Conservation (phyloP, 208 protist genomes). For the Acanthamoeba triangularis region DNA sequence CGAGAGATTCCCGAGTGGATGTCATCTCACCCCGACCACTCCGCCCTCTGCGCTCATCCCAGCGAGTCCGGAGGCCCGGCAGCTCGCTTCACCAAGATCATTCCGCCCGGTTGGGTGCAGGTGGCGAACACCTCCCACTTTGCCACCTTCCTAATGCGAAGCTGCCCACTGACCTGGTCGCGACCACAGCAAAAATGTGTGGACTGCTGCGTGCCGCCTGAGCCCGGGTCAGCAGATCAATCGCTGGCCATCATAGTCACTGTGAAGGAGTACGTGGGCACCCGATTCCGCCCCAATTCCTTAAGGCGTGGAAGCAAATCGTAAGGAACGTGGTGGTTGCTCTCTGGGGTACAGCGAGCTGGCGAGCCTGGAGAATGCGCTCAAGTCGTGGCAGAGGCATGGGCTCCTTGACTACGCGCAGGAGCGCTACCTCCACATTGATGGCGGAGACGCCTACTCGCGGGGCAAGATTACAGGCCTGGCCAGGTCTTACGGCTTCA, state of each 20-base stretch:
- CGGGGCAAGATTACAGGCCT: neutral
- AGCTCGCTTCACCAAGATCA: constrained; percentile 8
- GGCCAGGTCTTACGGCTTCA: neutral
- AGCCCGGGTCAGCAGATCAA: neutral
- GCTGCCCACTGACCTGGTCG: neutral
- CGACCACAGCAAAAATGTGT: constrained; percentile 16
- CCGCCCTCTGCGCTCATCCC: neutral
- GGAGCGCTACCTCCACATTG: constrained; percentile 24
- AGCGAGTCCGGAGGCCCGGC: neutral
- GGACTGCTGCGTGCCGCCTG: constrained; percentile 32
- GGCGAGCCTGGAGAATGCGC: constrained; percentile 9
- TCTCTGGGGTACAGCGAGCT: neutral
- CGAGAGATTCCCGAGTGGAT: constrained; percentile 45
- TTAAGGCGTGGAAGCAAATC: no score
- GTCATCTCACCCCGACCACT: constrained; percentile 41
- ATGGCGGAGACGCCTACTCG: neutral
- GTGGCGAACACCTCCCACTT: neutral
- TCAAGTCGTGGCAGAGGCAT: constrained; percentile 45
- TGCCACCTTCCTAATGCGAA: neutral
- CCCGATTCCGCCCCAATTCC: neutral
- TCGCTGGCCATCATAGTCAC: constrained; percentile 48
- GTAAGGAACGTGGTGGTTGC: neutral
- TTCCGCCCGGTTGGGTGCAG: constrained; percentile 57
- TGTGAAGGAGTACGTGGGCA: neutral
- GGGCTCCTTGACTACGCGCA: constrained; percentile 47